Conservation (phyloP, 225 moss, liverwort and hornwort species). For the Polytrichum formosum region DNA sequence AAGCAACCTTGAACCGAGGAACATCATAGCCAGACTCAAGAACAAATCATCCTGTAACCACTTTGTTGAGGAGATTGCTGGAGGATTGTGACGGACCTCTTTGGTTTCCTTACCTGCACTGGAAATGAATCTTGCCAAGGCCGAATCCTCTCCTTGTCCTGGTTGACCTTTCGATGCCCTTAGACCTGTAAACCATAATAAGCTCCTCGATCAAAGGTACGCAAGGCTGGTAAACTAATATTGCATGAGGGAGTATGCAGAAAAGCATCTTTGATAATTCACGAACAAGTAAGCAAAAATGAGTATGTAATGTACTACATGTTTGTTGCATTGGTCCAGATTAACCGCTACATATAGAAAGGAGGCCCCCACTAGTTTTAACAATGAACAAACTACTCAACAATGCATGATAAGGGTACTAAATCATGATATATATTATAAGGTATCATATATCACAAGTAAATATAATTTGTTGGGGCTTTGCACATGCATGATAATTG, state of each 20-base stretch:
- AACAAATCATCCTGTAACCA: constrained; percentile 68
- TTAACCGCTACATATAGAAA: too few relatives aligned
- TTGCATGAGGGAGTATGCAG: too few relatives aligned
- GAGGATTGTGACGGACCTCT: constrained; percentile 53
- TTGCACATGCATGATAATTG: too few relatives aligned
- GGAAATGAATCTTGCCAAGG: constrained; percentile 56
- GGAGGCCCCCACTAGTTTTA: too few relatives aligned
- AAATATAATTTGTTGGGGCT: too few relatives aligned
- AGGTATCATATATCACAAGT: too few relatives aligned
- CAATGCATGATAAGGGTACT: too few relatives aligned
- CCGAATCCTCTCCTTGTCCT: constrained; percentile 40
- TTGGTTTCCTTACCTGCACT: constrained; percentile 47
- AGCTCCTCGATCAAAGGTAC: background rate
- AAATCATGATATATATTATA: too few relatives aligned
- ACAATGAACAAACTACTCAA: too few relatives aligned
- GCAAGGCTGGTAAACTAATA: too few relatives aligned
- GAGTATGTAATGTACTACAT: background rate
- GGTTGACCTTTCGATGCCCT: constrained; percentile 29
- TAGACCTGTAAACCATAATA: constrained; percentile 33
- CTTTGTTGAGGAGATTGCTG: constrained; percentile 61
- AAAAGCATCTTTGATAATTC: background rate
- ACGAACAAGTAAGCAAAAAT: background rate
- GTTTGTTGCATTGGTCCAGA: background rate
- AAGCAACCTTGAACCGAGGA: constrained; percentile 45
- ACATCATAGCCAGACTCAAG: constrained; percentile 47